Evolutionary conservation across 2,329 filamentous ascomycete species (phyloP), one percentile per base, ranked within the genome.

Genomic region (Fusarium longipes): DNA sequence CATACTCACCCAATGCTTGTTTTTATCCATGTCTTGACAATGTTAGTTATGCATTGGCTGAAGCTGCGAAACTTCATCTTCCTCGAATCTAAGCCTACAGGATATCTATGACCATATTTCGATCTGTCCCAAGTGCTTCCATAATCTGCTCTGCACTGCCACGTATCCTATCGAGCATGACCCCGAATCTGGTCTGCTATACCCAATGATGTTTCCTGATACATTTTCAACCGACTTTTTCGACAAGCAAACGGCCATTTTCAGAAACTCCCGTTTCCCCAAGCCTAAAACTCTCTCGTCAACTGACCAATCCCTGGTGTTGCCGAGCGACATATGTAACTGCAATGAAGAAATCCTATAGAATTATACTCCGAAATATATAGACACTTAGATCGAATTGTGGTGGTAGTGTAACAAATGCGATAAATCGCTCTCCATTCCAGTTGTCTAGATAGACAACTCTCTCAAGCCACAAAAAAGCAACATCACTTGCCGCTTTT

Each of bases 21-120:
- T 20, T 39, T 39, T 25, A 15, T 20, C 38, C 45, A 20, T 24
- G 24, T 40, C 22, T 54, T 40, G 59, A 51, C 22, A 63, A 35
- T 57, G 38, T 54, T 44, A 44, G 40, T 63, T 47, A 55, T 61
- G 57, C 32, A 54, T 58, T 61, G 42, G 42, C 59, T 44, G 55
- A 63, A 72, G 70, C 52, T 51, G 65, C 49, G 56, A 67, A 64
- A 62, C 65, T 68, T 64, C 55, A 44, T 51, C 56, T 55, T 50
- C 38, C 54, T 33, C 50, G 58, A 55, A 59, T 57, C 65, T 68
- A 58, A 39, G 49, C 38, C 65, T 40, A 49, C 32, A 32, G 65
- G 51, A 57, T 69, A 61, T 70, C 64, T 68, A 63, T 69, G 65
- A 24, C 25, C 56, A 42, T 52, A 54, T 65, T 36, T 56, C 53